Percentiles rank a stretch among this genome's conserved stretches.
Evolutionary conservation across 2,329 filamentous ascomycete genomes (phyloP).

Genomic region (Aureobasidium musti): DNA sequence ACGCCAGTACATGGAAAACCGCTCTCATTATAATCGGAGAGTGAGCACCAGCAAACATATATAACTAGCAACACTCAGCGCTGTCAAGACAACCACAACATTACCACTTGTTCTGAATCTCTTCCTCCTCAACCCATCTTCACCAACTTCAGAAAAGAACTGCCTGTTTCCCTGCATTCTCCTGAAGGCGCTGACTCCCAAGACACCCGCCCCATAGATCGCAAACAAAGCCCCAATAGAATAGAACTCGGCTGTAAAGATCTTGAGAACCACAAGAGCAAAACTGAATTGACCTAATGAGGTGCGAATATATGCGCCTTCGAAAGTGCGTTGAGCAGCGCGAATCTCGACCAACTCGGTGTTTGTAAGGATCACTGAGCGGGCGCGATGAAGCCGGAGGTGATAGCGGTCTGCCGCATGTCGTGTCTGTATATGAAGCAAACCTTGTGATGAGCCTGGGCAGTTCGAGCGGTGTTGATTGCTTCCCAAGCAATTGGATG

Average conservation of each 20-base stretch:
- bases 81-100: conserved; percentile 63
- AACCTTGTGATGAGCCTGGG: neutral
- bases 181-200: conserved; percentile 80
- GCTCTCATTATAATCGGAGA: conserved; percentile 46
- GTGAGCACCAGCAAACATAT: conserved; percentile 61
- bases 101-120: conserved; percentile 66
- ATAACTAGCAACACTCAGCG: conserved; percentile 64
- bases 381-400: conserved; percentile 78
- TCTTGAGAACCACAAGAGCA: conserved; percentile 88
- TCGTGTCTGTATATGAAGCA: conserved; percentile 44
- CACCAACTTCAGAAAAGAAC: conserved; percentile 72
- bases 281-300: conserved; percentile 95
- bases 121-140: conserved; percentile 62
- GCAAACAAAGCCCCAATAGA: conserved; percentile 93
- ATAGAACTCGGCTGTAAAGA: conserved; percentile 97
- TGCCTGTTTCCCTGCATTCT: conserved; percentile 90
- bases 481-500: neutral
- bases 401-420: conserved; percentile 74
- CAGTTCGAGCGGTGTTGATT: neutral
- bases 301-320: conserved; percentile 94
- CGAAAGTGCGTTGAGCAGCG: conserved; percentile 92
- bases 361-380: conserved; percentile 76
- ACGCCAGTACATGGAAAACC: neutral
- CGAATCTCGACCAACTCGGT: conserved; percentile 92
- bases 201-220: conserved; percentile 80